Evolutionary conservation across 345 rosid species (phyloP).

Genomic region (Eucalyptus pauciflora): DNA sequence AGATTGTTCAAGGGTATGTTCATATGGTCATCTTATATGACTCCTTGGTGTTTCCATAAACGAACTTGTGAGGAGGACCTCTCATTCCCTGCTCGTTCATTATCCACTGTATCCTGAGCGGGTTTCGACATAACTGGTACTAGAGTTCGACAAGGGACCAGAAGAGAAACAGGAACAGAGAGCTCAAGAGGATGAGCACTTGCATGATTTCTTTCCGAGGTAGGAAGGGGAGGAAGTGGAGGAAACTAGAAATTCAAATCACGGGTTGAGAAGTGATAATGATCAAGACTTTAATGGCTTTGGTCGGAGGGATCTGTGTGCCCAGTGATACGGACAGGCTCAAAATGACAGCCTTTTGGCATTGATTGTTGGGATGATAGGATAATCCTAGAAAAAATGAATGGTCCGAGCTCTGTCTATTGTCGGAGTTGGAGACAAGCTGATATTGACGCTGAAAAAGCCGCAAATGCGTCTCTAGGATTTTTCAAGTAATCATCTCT

Average conservation of each 20-base stretch:
- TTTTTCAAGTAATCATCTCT: neutral
- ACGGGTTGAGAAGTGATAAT: neutral
- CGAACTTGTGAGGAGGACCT: neutral
- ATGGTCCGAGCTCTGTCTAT: neutral
- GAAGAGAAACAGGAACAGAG: neutral
- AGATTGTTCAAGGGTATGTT: neutral
- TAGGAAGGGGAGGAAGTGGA: neutral
- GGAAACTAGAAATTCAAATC: neutral
- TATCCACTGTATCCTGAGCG: neutral
- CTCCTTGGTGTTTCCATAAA: neutral
- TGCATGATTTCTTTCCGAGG: neutral
- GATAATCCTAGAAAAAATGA: neutral
- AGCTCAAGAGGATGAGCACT: neutral
- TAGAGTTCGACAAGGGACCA: neutral
- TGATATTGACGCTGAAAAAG: neutral
- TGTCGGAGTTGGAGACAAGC: neutral
- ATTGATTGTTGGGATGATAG: neutral
- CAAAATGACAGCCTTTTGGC: neutral
- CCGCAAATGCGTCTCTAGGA: neutral
- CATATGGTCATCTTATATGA: neutral
- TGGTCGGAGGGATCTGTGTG: neutral
- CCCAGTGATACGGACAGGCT: neutral
- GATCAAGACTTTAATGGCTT: neutral
- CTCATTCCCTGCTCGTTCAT: slow-evolving; percentile 2
- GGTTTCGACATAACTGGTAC: slow-evolving; percentile 3